A percentile compares a stretch with the other conserved stretches of the same genome.
Conservation (phyloP, 2,329 filamentous ascomycete species). For the Fusarium sp. region DNA sequence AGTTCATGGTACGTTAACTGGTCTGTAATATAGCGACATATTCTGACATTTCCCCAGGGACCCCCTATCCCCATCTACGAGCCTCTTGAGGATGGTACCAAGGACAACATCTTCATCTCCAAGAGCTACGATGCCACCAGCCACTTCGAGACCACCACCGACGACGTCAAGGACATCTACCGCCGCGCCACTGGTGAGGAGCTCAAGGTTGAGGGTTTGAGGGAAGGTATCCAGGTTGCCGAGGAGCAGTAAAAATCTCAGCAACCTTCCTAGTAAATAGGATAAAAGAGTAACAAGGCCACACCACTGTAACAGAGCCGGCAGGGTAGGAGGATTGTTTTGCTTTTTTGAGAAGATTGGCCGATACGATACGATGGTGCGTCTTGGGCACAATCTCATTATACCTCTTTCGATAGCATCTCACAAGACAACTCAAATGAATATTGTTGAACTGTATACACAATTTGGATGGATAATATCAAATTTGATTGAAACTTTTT, state of each 20-base stretch:
- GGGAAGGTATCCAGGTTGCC: conserved; percentile 81
- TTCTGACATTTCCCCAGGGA: conserved; percentile 59
- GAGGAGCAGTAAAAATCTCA: conserved; percentile 66
- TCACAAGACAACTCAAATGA: conserved; percentile 34
- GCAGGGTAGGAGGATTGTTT: conserved; percentile 28
- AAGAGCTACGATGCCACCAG: conserved; percentile 98
- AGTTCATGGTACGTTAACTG: conserved; percentile 79
- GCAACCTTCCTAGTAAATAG: conserved; percentile 2
- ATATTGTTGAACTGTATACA: conserved; percentile 20
- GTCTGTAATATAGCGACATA: neutral
- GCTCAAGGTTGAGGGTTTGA: conserved; percentile 86
- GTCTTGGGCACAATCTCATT: conserved; percentile 45
- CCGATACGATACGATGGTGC: conserved; percentile 28
- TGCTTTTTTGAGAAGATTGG: conserved; percentile 25
- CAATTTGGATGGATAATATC: conserved; percentile 5
- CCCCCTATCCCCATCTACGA: conserved; percentile 94
- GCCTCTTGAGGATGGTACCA: conserved; percentile 82
- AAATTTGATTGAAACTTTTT: conserved; percentile 26
- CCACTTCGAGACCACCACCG: conserved; percentile 93
- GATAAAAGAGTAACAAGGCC: conserved; percentile 24
- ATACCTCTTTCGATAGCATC: conserved; percentile 48
- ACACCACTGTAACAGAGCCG: conserved; percentile 17
- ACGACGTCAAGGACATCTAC: conserved; percentile 97
- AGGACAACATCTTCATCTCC: conserved; percentile 95
- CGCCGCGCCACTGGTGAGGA: conserved; percentile 84